A percentile compares a stretch with the other conserved stretches of the same genome.
These are phyloP conservation scores for Plasmodium blacklocki DNA, from an alignment of 169 alveolate species.

Conservation along the genomic window DNA sequence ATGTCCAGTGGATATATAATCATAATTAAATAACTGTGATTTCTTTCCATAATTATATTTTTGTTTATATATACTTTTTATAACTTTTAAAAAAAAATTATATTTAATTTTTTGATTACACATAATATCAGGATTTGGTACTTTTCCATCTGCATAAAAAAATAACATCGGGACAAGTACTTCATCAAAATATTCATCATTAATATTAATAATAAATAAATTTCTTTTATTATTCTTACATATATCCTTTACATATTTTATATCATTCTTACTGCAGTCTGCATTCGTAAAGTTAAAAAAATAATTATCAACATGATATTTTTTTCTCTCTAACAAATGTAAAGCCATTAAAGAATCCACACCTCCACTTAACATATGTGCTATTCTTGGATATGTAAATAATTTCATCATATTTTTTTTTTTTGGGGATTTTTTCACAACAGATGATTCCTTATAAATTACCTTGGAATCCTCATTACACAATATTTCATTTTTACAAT, in stretches of 20 bases:
- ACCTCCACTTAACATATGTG: conserved; percentile 75
- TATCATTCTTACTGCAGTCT: conserved; percentile 66
- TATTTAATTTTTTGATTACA: conserved; percentile 69
- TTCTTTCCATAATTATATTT: neutral
- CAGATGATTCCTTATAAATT: neutral
- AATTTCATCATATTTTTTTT: conserved; percentile 8
- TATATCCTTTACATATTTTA: conserved; percentile 28
- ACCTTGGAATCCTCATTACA: neutral
- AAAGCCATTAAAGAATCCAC: conserved; percentile 68
- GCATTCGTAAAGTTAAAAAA: conserved; percentile 20
- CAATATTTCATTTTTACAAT: neutral
- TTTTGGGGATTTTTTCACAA: neutral
- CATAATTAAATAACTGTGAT: neutral
- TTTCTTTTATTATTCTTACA: conserved; percentile 48
- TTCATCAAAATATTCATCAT: conserved; percentile 38
- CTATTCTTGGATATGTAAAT: conserved; percentile 45
- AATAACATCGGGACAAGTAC: conserved; percentile 58
- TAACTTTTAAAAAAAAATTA: conserved; percentile 15
- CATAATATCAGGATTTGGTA: conserved; percentile 56
- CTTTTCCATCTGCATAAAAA: conserved; percentile 42
- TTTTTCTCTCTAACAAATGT: conserved; percentile 42
- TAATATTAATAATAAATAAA: conserved; percentile 30
- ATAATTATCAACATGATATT: conserved; percentile 30
- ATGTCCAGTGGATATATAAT: conserved; percentile 60
- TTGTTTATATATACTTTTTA: conserved; percentile 10